A percentile compares a stretch with the other conserved stretches of the same genome.
Conservation (phyloP, 108 stramenopile species). For the Cylindrotheca fusiformis region DNA sequence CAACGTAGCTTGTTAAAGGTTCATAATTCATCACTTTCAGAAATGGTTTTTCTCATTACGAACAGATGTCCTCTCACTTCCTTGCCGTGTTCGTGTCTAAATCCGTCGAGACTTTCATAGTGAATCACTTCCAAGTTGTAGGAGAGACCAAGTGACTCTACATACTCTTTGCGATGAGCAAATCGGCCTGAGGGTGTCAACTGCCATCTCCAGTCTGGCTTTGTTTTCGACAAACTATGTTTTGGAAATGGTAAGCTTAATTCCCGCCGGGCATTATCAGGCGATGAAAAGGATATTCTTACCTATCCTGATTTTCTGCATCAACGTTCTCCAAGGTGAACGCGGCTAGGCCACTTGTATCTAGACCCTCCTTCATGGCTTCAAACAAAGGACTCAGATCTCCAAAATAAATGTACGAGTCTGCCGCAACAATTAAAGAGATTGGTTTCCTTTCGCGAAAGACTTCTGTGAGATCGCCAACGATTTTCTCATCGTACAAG, state of each 20-base stretch:
- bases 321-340: slow-evolving; percentile 75
- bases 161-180: slow-evolving; percentile 68
- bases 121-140: slow-evolving; percentile 40
- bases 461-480: slow-evolving; percentile 55
- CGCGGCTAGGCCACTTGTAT: slow-evolving; percentile 45
- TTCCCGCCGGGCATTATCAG: too few species aligned
- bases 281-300: slow-evolving; percentile 12
- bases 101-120: slow-evolving; percentile 60
- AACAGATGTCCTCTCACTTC: slow-evolving; percentile 65
- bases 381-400: slow-evolving; percentile 66
- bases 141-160: slow-evolving; percentile 27
- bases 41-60: slow-evolving; percentile 34
- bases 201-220: slow-evolving; percentile 83
- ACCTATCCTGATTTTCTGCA: slow-evolving; percentile 41
- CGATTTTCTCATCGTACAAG: slow-evolving; percentile 56
- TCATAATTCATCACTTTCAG: too few species aligned
- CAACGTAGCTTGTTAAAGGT: too few species aligned
- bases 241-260: too few species aligned
- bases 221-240: slow-evolving; percentile 38
- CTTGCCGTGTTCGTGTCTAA: slow-evolving; percentile 57
- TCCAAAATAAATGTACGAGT: slow-evolving; percentile 77
- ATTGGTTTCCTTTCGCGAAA: slow-evolving; percentile 48
- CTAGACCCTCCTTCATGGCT: slow-evolving; percentile 50
- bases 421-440: slow-evolving; percentile 63
- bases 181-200: slow-evolving; percentile 64